Evolutionary conservation across 306 rosid genomes (phyloP).

Genomic region (Sophora flavescens): DNA sequence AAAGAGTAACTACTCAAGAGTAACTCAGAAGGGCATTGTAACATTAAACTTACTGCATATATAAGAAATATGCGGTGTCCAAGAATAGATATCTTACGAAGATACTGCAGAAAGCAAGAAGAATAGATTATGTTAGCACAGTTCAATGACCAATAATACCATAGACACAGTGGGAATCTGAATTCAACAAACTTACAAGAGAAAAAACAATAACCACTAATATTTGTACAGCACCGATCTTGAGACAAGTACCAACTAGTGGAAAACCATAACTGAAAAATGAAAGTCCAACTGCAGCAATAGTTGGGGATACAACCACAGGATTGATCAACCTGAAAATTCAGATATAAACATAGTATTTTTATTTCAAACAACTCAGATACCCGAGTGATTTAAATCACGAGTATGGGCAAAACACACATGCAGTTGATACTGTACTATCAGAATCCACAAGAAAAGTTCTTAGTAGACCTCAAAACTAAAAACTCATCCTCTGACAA

Average conservation of each 20-base stretch:
- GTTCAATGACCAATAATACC: constrained; percentile 2
- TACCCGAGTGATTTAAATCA: constrained; percentile 16
- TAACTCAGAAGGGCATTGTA: neutral
- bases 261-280: constrained; percentile 97
- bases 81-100: constrained; percentile 90
- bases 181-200: constrained; percentile 76
- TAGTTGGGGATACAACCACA: constrained; percentile 94
- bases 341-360: neutral
- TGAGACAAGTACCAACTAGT: constrained; percentile 87
- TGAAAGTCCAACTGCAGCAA: constrained; percentile 99
- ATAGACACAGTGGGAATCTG: constrained; percentile 11
- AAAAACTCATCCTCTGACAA: neutral
- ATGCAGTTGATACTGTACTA: constrained; percentile 28
- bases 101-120: constrained; percentile 68
- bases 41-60: constrained; percentile 78
- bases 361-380: constrained; percentile 6
- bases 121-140: constrained; percentile 30
- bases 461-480: constrained; percentile 1
- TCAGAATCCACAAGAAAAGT: neutral
- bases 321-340: constrained; percentile 92
- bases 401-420: neutral
- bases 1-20: constrained; percentile 57
- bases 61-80: constrained; percentile 96
- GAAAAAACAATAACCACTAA: constrained; percentile 81
- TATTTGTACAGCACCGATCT: constrained; percentile 95